Conservation (phyloP, 176 grass and related monocot species). For the Aegilops umbellulata region DNA sequence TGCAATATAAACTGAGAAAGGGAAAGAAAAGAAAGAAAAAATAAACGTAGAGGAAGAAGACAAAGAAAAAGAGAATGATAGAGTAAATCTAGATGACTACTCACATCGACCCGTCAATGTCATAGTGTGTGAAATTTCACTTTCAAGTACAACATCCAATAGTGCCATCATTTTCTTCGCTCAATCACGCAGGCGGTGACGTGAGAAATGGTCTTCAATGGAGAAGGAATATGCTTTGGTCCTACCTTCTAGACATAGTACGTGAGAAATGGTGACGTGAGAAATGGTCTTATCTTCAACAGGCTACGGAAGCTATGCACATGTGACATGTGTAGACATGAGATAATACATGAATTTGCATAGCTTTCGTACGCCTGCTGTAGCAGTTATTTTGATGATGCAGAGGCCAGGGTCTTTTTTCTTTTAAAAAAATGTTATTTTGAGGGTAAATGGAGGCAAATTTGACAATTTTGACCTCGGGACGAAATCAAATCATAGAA, state of each 20-base stretch:
- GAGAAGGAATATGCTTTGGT: not conserved
- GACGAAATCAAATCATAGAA: no score
- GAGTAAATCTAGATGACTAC: not conserved
- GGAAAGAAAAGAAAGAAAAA: no score
- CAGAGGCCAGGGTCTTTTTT: no score
- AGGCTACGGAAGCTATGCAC: not conserved
- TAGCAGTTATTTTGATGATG: no score
- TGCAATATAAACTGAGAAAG: no score
- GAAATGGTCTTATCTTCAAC: no score
- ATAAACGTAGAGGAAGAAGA: not conserved
- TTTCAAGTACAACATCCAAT: not conserved
- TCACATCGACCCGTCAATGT: not conserved
- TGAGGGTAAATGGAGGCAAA: no score
- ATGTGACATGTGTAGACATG: not conserved
- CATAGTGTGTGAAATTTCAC: not conserved
- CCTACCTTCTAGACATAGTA: not conserved
- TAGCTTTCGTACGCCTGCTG: no score
- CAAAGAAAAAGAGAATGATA: not conserved
- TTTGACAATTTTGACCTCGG: no score
- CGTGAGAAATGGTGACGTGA: no score
- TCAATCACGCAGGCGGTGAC: not conserved
- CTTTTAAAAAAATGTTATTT: no score
- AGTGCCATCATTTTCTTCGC: not conserved
- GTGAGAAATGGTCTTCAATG: not conserved
- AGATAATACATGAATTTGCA: no score